phyloP scores from a whole-genome alignment of 1,284 basidiomycete species.

The Ganoderma meredithae region DNA sequence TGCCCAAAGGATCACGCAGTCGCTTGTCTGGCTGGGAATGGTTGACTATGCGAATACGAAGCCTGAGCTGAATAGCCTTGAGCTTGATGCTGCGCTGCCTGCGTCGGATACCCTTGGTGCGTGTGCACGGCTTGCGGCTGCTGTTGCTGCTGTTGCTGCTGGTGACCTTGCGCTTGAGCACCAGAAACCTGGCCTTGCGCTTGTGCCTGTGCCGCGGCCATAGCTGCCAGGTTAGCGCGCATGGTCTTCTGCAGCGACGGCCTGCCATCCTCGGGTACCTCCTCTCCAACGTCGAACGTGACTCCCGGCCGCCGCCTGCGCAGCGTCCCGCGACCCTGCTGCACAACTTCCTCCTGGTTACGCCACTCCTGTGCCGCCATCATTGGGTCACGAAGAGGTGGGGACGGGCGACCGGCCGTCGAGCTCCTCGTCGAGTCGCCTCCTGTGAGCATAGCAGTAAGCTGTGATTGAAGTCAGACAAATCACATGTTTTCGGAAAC shows the following conservation, averaged over 20 bases:
- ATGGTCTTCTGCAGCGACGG: slow-evolving; percentile 29
- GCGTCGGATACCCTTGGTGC: slow-evolving; percentile 5
- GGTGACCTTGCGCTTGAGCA: slow-evolving; percentile 10
- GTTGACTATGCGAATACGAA: background rate
- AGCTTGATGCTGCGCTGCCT: background rate
- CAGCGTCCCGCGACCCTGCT: slow-evolving; percentile 47
- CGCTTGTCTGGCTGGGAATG: slow-evolving; percentile 13
- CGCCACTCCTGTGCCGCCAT: slow-evolving; percentile 74
- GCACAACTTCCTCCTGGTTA: slow-evolving; percentile 53
- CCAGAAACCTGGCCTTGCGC: slow-evolving; percentile 11
- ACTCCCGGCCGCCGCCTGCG: slow-evolving; percentile 71
- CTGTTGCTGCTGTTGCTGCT: background rate
- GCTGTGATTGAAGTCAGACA: slow-evolving; percentile 44
- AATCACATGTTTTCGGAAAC: background rate
- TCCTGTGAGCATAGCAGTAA: slow-evolving; percentile 76
- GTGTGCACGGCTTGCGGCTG: background rate
- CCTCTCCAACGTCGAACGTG: slow-evolving; percentile 65
- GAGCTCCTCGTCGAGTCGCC: slow-evolving; percentile 71
- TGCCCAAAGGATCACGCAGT: slow-evolving; percentile 12
- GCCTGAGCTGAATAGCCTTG: slow-evolving; percentile 1
- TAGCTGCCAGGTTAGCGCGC: slow-evolving; percentile 18
- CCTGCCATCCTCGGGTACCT: slow-evolving; percentile 39
- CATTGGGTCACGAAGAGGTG: slow-evolving; percentile 67
- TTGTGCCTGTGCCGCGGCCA: slow-evolving; percentile 3
- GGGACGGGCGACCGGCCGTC: slow-evolving; percentile 60